Conservation (phyloP, 768 basidiomycete species). For the Lactifluus rugatus region DNA sequence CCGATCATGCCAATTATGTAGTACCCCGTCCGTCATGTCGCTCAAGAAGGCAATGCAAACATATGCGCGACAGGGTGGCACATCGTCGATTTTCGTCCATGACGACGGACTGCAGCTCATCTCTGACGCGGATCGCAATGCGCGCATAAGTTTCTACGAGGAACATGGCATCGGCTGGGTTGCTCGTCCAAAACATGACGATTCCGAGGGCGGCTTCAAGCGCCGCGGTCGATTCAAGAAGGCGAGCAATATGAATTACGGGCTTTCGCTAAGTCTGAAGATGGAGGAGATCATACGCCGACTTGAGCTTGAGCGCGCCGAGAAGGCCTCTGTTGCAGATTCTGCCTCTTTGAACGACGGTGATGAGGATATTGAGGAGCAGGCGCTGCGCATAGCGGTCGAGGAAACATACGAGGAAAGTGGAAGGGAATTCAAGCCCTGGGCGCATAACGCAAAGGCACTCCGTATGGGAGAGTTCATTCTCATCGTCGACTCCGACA, state of each 20-base stretch:
- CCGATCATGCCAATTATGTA: conserved; percentile 24
- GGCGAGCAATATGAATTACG: conserved; percentile 88
- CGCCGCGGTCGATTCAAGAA: conserved; percentile 91
- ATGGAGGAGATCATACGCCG: conserved; percentile 40
- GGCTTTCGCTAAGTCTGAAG: conserved; percentile 54
- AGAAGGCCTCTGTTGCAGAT: conserved; percentile 28
- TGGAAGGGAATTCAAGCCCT: conserved; percentile 53
- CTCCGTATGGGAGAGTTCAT: conserved; percentile 73
- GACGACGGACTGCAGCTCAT: conserved; percentile 77
- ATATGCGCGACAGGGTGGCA: conserved; percentile 86
- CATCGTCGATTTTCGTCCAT: conserved; percentile 68
- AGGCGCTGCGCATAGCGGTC: conserved; percentile 60
- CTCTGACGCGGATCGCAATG: conserved; percentile 48
- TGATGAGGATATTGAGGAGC: conserved; percentile 55
- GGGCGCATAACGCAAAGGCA: conserved; percentile 67
- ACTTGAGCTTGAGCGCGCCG: conserved; percentile 36
- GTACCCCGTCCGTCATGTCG: conserved; percentile 64
- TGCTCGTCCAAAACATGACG: conserved; percentile 65
- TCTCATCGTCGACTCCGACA: conserved; percentile 75
- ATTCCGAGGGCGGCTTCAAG: conserved; percentile 53
- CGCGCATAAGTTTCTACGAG: conserved; percentile 64
- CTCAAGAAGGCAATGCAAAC: conserved; percentile 82
- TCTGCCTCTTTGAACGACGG: conserved; percentile 30
- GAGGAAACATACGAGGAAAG: conserved; percentile 60
- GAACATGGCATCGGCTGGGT: conserved; percentile 77